A percentile compares a stretch with the other conserved stretches of the same genome.
phyloP scores from a whole-genome alignment of 1,284 basidiomycete genomes.

The Rhodotorula mucilaginosa region DNA sequence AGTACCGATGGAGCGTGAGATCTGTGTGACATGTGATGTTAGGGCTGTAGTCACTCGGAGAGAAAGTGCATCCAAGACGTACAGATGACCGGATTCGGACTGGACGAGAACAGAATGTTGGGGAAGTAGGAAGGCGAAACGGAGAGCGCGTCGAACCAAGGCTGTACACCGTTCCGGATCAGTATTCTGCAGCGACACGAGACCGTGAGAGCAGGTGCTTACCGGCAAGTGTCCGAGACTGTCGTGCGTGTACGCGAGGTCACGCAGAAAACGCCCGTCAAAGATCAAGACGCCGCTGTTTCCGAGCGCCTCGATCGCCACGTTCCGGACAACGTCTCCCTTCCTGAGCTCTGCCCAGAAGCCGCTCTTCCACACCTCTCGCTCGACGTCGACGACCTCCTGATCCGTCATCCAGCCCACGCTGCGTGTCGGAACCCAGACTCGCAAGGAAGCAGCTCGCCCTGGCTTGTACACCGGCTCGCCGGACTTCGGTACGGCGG shows the following conservation, averaged over 20 bases:
- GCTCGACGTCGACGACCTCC: conserved; percentile 46
- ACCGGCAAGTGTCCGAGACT: conserved; percentile 49
- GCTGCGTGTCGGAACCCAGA: conserved; percentile 47
- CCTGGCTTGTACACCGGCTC: conserved; percentile 44
- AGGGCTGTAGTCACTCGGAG: no score
- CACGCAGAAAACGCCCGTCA: conserved; percentile 48
- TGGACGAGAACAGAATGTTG: conserved; percentile 48
- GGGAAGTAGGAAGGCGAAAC: conserved; percentile 51
- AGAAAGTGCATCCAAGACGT: neutral
- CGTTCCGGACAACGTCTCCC: conserved; percentile 51
- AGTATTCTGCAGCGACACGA: no score
- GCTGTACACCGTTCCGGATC: conserved; percentile 8
- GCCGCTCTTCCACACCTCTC: conserved; percentile 42
- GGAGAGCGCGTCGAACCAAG: conserved; percentile 49
- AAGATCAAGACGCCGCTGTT: conserved; percentile 47
- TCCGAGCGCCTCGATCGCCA: conserved; percentile 41
- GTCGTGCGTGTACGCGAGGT: conserved; percentile 48
- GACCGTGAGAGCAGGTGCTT: neutral
- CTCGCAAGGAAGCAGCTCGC: conserved; percentile 48
- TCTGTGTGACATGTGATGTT: conserved; percentile 7
- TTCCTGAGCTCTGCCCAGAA: conserved; percentile 46
- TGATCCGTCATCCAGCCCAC: conserved; percentile 43
- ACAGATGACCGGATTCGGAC: conserved; percentile 41
- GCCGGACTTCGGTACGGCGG: neutral
- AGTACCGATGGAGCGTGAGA: conserved; percentile 46